Conservation (phyloP, 2,329 filamentous ascomycete genomes). For the Pezizomycotina sp. region DNA sequence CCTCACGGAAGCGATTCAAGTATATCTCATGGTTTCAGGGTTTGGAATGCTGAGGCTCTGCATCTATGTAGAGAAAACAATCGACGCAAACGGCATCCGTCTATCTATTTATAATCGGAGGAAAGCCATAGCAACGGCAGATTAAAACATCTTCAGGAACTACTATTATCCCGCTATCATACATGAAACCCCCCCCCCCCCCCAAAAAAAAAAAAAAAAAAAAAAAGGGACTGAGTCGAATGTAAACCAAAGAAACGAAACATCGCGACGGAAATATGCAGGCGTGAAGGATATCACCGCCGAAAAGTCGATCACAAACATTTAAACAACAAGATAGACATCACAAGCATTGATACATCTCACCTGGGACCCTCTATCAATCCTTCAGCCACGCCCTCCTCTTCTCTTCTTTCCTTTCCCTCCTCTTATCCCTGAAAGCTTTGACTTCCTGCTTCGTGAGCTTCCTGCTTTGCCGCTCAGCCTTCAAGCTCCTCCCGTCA, state of each 20-base stretch:
- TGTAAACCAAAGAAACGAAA: conserved; percentile 3
- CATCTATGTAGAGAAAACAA: no score
- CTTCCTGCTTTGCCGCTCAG: conserved; percentile 73
- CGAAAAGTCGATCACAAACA: conserved; percentile 1
- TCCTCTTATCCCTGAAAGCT: conserved; percentile 76
- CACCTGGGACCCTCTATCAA: conserved; percentile 32
- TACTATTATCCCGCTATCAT: no score
- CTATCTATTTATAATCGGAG: no score
- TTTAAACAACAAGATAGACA: background rate
- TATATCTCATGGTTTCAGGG: no score
- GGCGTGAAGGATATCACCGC: no score
- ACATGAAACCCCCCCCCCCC: no score
- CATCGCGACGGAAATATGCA: conserved; percentile 1
- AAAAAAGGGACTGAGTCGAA: conserved; percentile 2
- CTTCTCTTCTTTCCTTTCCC: conserved; percentile 86
- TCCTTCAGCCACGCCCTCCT: conserved; percentile 77
- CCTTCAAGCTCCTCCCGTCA: conserved; percentile 77
- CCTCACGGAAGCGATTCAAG: no score
- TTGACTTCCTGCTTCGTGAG: conserved; percentile 73
- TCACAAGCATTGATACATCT: background rate
- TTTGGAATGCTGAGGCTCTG: no score
- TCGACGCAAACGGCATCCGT: no score
- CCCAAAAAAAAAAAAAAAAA: conserved; percentile 1
- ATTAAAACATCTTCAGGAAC: no score
- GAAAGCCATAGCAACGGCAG: no score